A percentile compares a stretch with the other conserved stretches of the same genome.
These are phyloP conservation scores for Saccharomycopsis microspora DNA, from an alignment of 805 yeast species.

Conservation along the genomic window DNA sequence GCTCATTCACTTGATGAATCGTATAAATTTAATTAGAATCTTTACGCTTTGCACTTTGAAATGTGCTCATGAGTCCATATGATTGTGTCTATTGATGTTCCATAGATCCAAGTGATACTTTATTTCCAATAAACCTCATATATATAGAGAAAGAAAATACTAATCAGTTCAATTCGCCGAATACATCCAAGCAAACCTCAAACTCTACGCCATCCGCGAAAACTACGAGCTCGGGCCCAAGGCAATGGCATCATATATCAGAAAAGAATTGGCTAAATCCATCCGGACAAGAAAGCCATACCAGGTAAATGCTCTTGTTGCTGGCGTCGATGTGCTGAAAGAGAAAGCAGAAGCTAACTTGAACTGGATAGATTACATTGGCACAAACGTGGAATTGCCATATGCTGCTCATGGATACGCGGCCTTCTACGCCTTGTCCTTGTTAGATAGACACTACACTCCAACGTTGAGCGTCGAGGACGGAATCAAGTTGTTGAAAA, in stretches of 20 bases:
- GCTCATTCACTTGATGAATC: too few species aligned
- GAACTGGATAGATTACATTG: conserved; percentile 88
- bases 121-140: too few species aligned
- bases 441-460: conserved; percentile 83
- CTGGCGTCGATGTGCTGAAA: conserved; percentile 59
- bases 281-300: conserved; percentile 91
- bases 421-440: conserved; percentile 86
- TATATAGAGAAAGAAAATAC: not conserved
- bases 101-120: too few species aligned
- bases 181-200: conserved; percentile 85
- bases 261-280: conserved; percentile 80
- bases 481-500: conserved; percentile 61
- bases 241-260: conserved; percentile 79
- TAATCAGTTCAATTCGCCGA: conserved; percentile 74
- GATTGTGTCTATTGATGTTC: too few species aligned
- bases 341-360: conserved; percentile 42
- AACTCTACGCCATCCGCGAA: conserved; percentile 78
- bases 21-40: too few species aligned
- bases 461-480: conserved; percentile 64
- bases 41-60: too few species aligned
- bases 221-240: conserved; percentile 70
- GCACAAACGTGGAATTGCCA: conserved; percentile 83
- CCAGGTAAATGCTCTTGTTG: conserved; percentile 86
- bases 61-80: too few species aligned
- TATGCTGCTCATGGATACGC: conserved; percentile 98